Evolutionary conservation across 352 stramenopile species (phyloP), one percentile per base, ranked within the genome.

Genomic region (Pythium aphanidermatum): DNA sequence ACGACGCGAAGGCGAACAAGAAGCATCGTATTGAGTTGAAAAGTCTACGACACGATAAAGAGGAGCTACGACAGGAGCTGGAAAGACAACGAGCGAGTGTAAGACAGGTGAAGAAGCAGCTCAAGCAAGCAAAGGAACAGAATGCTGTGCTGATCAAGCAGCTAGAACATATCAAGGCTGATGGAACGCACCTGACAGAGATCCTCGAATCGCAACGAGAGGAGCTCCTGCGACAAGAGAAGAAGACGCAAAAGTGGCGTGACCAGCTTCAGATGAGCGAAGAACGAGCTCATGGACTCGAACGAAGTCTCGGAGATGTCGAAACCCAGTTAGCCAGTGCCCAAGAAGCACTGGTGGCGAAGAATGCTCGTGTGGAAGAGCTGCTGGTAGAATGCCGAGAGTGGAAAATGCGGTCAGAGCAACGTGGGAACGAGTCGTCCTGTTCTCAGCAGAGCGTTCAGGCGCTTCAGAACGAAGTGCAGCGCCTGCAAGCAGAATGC

Each of bases 141-240:
- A 68, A 55, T 6, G 62, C 78, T 4, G 46, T 55, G 10, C 41
- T 84, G 9, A 27, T 42, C 12, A 74, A 71, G 37, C 69, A 81
- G 43, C 23, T 84, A 0, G 26, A 31, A 13, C 48, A 51, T 24
- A 46, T 71, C 0, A 64, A 68, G 49, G 54, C 52, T 13, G 69
- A 86, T 36, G 60, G 51, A 19, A 40, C 60, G 34, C 66, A 80
- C 30, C 51, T 86, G 9, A 38, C 59, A 1, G 36, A 50, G 16
- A 63, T 84, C 13, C 50, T 83, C 10, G 62, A 83, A 28, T 65
- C 54, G 5, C 71, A 82, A 40, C 55, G 60, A 7, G 30, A 47
- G 0, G 55, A 52, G 2, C 31, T 55, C 6, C 14, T 61, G n/a
- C 34, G 59, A 1, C 51, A 66, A 12, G 51, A 63, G 1, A 67